phyloP scores from a whole-genome alignment of 345 rosid genomes.

The Rhizophora mangle region DNA sequence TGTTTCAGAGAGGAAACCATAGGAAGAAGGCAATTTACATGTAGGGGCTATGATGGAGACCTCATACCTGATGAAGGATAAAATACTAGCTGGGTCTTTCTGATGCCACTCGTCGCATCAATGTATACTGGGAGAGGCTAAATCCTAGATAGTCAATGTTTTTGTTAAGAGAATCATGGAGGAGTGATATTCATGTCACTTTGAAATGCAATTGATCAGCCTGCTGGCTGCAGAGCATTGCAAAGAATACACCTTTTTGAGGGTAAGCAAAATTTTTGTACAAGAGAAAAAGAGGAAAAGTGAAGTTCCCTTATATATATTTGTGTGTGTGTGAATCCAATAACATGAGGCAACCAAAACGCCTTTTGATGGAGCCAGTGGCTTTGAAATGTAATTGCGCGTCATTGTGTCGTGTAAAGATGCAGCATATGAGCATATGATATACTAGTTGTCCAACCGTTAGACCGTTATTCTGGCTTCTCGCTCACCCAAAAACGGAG shows the following conservation, averaged over 20 bases:
- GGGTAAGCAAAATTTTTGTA: slow-evolving; percentile 17
- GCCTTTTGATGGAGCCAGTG: not conserved
- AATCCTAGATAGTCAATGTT: no score
- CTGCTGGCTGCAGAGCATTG: no score
- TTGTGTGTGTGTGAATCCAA: slow-evolving; percentile 9
- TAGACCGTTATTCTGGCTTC: no score
- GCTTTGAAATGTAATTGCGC: not conserved
- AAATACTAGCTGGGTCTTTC: slow-evolving; percentile 1
- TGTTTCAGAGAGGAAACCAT: not conserved
- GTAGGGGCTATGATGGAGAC: not conserved
- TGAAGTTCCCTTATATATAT: not conserved
- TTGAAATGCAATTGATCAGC: no score
- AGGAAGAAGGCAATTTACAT: not conserved
- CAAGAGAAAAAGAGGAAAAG: slow-evolving; percentile 15
- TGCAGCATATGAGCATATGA: not conserved
- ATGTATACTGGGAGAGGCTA: no score
- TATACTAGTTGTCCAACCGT: no score
- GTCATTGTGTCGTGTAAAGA: not conserved
- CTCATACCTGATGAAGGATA: no score
- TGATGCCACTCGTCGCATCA: not conserved
- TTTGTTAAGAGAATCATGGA: no score
- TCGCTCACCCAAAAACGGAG: no score
- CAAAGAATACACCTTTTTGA: no score
- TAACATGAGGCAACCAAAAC: slow-evolving; percentile 1
- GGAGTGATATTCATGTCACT: no score